phyloP scores from a whole-genome alignment of 2,329 filamentous ascomycete genomes.

The Fusarium pininemorale region DNA sequence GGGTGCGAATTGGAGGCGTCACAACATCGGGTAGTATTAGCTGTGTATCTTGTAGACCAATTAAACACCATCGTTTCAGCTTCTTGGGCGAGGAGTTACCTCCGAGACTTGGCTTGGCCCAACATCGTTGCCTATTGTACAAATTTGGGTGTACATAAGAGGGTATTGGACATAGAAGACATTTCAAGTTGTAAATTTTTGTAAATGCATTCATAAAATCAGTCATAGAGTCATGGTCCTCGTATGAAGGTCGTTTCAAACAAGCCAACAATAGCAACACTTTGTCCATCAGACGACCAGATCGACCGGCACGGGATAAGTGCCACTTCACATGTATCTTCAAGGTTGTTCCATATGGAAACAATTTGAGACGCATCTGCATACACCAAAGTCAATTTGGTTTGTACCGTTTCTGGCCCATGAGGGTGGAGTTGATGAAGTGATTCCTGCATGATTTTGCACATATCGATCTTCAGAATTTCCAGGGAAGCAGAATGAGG shows the following conservation, averaged over 20 bases:
- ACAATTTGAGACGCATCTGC: slow-evolving; percentile 39
- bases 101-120: not conserved
- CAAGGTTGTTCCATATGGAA: slow-evolving; percentile 23
- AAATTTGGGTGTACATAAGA: not conserved
- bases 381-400: slow-evolving; percentile 46
- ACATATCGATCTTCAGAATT: slow-evolving; percentile 29
- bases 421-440: slow-evolving; percentile 34
- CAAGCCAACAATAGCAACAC: slow-evolving; percentile 47
- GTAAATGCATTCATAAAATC: not conserved
- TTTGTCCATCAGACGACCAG: slow-evolving; percentile 47
- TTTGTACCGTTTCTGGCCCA: not conserved
- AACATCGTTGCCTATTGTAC: not conserved
- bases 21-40: not conserved
- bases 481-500: not conserved
- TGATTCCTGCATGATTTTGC: slow-evolving; percentile 33
- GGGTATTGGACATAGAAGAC: not conserved
- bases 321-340: slow-evolving; percentile 17
- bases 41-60: not conserved
- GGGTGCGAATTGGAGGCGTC: not conserved
- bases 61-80: not conserved
- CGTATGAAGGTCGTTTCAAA: slow-evolving; percentile 38
- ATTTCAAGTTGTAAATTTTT: not conserved
- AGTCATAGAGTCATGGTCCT: slow-evolving; percentile 10
- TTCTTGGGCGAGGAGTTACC: not conserved
- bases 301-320: slow-evolving; percentile 51